Base-by-base conservation (phyloP, 495 filamentous ascomycete species). In the Oleoguttula mirabilis region DNA sequence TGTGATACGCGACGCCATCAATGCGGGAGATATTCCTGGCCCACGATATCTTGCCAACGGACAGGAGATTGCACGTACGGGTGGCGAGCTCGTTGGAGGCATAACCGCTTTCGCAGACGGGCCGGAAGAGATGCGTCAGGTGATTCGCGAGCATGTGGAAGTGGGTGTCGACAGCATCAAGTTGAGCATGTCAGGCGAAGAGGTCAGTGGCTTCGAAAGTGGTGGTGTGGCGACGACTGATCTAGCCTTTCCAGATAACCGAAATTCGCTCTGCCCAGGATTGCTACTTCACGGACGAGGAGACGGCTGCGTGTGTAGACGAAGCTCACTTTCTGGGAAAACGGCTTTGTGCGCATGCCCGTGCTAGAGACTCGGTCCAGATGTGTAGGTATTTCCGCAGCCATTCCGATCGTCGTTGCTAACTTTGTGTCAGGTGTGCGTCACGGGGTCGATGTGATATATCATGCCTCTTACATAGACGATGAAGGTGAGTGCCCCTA, bases 1-100 rank as follows among this genome's bases (percentile, higher is more conserved):
- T 22, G 69, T 69, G 12, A 65, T 76, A 20, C 59, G 69, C 21
- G 66, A 75, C 41, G 70, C 71, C 1, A 76, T 77, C 43, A 70
- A 73, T 32, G 56, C 56, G 0, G 73, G 72, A 0, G 54, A 67
- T 42, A 66, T 76, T n/a, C 67, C 66, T 1, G 70, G 70, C 2
- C 70, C 69, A 4, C 58, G 68, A 4, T 67, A 59, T 43, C 51
- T 72, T 7, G 68, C 66, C 0, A 73, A 70, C 43, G 64, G 62
- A 0, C 56, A 68, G 38, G 70, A 73, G 50, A 69, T 73, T 31
- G 65, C 66, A 3, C 52, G 52, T 20, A 45, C 51, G 7, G 67
- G n/a, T 32, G 70, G 68, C 0, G 68, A 67, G 7, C 54, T 72
- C 0, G 62, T 66, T 10, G 47, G 57, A 17, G 60, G 61, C 14